Percentiles rank a stretch among this genome's conserved stretches.
phyloP scores from a whole-genome alignment of 495 filamentous ascomycete genomes.

The Aspergillus avenaceus region DNA sequence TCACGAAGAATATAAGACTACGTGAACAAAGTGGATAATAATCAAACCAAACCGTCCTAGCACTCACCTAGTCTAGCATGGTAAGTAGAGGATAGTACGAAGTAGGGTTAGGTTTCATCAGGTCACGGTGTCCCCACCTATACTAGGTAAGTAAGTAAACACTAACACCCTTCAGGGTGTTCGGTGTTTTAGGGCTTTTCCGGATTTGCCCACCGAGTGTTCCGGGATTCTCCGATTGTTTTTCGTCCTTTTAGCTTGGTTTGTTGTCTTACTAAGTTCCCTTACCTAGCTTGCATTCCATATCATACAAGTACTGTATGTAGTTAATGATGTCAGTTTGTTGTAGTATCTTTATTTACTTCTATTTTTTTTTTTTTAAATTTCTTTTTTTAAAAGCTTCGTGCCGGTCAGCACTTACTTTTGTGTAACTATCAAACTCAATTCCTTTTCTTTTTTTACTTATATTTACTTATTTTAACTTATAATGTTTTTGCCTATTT shows the following conservation, averaged over 20 bases:
- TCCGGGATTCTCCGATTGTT: constrained; percentile 15
- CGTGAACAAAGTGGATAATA: no score
- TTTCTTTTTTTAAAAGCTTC: no score
- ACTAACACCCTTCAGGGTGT: not conserved
- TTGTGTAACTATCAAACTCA: not conserved
- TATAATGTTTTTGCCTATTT: no score
- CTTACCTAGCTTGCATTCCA: no score
- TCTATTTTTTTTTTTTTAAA: no score
- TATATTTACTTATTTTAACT: no score
- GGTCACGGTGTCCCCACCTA: constrained; percentile 2
- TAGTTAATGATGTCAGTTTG: not conserved
- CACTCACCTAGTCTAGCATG: not conserved
- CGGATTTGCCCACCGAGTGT: constrained; percentile 20
- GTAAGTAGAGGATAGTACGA: not conserved
- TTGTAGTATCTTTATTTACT: not conserved
- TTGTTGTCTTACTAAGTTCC: no score
- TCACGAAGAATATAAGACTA: no score
- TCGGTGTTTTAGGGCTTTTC: constrained; percentile 14
- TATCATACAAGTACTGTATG: not conserved
- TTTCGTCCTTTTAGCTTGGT: not conserved
- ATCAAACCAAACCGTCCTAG: not conserved
- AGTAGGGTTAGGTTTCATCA: not conserved
- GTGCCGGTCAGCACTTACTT: no score
- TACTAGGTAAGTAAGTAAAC: not conserved
- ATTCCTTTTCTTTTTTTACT: no score